Conservation (phyloP, 768 basidiomycete species). For the Rhizopogon sp. region DNA sequence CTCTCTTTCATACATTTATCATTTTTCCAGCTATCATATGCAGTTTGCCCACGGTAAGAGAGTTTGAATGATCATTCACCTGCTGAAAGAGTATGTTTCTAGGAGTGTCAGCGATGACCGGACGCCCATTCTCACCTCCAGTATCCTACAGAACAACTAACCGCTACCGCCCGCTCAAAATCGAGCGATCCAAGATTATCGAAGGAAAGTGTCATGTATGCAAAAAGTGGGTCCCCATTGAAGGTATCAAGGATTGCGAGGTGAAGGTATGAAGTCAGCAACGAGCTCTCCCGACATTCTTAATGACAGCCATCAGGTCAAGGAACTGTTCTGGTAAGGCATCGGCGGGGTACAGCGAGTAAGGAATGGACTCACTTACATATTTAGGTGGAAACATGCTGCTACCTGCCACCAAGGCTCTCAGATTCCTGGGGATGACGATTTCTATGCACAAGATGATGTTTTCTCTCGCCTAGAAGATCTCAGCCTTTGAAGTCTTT, state of each 20-base stretch:
- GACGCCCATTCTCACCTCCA: slow-evolving; percentile 76
- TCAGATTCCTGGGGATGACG: slow-evolving; percentile 49
- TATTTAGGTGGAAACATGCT: slow-evolving; percentile 76
- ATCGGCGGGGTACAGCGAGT: background rate
- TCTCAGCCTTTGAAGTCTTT: slow-evolving; percentile 5
- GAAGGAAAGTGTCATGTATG: slow-evolving; percentile 82
- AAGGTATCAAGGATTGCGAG: slow-evolving; percentile 71
- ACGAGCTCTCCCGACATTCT: background rate
- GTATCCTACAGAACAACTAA: slow-evolving; percentile 47
- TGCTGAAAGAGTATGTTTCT: background rate
- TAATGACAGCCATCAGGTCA: slow-evolving; percentile 39
- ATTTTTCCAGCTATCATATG: slow-evolving; percentile 66
- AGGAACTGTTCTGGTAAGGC: slow-evolving; percentile 73
- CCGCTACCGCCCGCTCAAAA: slow-evolving; percentile 47
- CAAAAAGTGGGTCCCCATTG: slow-evolving; percentile 62
- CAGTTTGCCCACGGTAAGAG: slow-evolving; percentile 69
- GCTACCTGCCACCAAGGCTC: slow-evolving; percentile 66
- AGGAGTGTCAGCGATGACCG: slow-evolving; percentile 71
- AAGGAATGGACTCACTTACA: slow-evolving; percentile 4
- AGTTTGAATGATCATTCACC: background rate
- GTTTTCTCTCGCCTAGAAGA: slow-evolving; percentile 27
- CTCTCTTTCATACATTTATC: slow-evolving; percentile 3
- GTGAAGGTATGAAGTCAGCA: slow-evolving; percentile 45
- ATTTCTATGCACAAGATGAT: slow-evolving; percentile 52
- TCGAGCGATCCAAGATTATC: slow-evolving; percentile 52